Conservation (phyloP, 495 filamentous ascomycete genomes). For the Cairneyella variabilis region DNA sequence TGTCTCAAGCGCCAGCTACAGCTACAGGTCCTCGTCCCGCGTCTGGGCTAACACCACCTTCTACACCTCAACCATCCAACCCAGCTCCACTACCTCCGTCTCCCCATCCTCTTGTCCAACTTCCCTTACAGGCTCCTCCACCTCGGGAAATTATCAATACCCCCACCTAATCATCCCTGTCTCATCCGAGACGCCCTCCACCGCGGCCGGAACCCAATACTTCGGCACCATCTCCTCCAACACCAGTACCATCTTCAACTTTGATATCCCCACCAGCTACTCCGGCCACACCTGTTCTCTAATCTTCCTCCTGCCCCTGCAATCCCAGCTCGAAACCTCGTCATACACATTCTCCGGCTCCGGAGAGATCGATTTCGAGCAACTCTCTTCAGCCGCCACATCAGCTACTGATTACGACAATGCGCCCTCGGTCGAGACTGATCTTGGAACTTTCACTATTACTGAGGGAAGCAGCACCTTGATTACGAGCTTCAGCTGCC, state of each 20-base stretch:
- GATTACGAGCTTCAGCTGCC: slow-evolving; percentile 53
- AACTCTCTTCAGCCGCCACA: slow-evolving; percentile 36
- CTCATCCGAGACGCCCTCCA: slow-evolving; percentile 48
- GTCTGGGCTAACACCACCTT: neutral
- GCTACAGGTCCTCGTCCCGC: slow-evolving; percentile 18
- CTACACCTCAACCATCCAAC: neutral
- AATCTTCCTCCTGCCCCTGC: slow-evolving; percentile 59
- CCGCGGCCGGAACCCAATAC: slow-evolving; percentile 46
- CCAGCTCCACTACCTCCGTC: slow-evolving; percentile 41
- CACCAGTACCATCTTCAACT: slow-evolving; percentile 62
- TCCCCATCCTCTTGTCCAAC: too few species aligned
- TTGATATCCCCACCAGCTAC: slow-evolving; percentile 54
- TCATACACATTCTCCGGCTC: slow-evolving; percentile 53
- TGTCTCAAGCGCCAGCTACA: neutral
- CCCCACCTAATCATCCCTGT: slow-evolving; percentile 66
- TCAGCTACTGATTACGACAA: slow-evolving; percentile 48
- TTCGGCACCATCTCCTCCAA: slow-evolving; percentile 52
- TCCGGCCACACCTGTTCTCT: slow-evolving; percentile 57
- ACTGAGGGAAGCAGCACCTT: slow-evolving; percentile 50
- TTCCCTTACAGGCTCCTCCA: slow-evolving; percentile 37
- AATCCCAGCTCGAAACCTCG: slow-evolving; percentile 48
- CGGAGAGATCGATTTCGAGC: slow-evolving; percentile 48
- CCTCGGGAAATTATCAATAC: slow-evolving; percentile 42
- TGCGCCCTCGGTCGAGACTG: slow-evolving; percentile 38
- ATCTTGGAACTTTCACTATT: slow-evolving; percentile 45